These are phyloP conservation scores for Excoecaria agallocha DNA, from an alignment of 345 rosid genomes.

Conservation along the genomic window DNA sequence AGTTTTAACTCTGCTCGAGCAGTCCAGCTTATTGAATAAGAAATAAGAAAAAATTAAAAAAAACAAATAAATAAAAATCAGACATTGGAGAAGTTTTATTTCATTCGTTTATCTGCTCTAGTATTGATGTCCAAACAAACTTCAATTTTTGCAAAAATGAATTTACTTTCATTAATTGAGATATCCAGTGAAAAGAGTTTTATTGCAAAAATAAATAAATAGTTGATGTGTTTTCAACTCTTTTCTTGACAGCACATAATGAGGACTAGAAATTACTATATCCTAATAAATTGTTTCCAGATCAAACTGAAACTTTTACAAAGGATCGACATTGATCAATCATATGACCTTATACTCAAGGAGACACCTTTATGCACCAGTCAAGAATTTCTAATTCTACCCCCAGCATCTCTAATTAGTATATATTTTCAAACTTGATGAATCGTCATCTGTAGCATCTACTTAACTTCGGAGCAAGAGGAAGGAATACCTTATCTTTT, in stretches of 20 bases:
- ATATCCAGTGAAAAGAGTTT: too few species aligned
- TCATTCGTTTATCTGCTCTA: neutral
- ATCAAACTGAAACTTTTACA: neutral
- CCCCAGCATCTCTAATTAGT: neutral
- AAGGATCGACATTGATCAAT: neutral
- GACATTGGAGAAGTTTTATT: neutral
- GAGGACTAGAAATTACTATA: neutral
- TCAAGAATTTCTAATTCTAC: neutral
- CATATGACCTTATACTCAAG: neutral
- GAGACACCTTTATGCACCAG: neutral
- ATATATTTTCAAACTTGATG: neutral
- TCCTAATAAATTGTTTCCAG: neutral
- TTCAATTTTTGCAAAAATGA: neutral
- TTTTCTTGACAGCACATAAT: neutral
- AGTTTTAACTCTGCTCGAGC: neutral
- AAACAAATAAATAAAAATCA: neutral
- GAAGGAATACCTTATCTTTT: slow-evolving; percentile 72
- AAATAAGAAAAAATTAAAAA: neutral
- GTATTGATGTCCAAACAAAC: neutral
- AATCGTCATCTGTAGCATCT: neutral
- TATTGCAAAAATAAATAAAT: too few species aligned
- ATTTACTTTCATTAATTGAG: neutral
- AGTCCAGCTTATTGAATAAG: neutral
- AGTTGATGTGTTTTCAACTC: neutral
- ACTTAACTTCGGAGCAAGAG: neutral